Evolutionary conservation across 345 rosid genomes (phyloP).

Genomic region (Triadica sebifera): DNA sequence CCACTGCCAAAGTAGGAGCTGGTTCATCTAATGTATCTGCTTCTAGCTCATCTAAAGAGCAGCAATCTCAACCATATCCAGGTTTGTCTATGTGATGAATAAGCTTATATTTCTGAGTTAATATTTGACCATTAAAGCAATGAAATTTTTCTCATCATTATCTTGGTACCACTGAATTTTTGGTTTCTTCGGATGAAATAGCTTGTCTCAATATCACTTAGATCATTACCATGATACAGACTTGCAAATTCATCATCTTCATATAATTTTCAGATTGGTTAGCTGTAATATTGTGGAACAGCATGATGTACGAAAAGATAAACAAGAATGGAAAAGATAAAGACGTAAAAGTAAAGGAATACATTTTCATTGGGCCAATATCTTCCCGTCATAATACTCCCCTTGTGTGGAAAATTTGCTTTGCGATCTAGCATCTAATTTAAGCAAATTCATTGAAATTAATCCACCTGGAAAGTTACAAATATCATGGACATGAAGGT

Average conservation of each 20-base stretch:
- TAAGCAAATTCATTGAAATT: neutral
- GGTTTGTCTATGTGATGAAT: constrained; percentile 41
- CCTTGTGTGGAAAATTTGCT: neutral
- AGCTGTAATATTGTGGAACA: neutral
- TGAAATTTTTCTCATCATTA: neutral
- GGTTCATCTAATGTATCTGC: constrained; percentile 43
- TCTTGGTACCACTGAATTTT: neutral
- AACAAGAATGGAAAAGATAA: constrained; percentile 2
- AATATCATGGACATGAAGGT: neutral
- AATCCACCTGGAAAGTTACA: neutral
- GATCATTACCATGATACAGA: neutral
- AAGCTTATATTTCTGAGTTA: neutral
- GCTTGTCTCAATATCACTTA: neutral
- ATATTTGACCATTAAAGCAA: neutral
- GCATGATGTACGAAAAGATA: neutral
- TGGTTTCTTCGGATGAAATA: neutral
- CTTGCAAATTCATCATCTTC: neutral
- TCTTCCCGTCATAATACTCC: neutral
- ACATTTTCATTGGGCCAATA: neutral
- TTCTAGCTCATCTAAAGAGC: constrained; percentile 48
- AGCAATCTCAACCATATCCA: constrained; percentile 40
- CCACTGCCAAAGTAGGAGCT: constrained; percentile 25
- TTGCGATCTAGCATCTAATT: neutral
- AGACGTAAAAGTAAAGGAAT: neutral
- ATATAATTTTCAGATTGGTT: constrained; percentile 3